Base-by-base conservation (phyloP, 441 rosid species). In the Manihot esculenta region DNA sequence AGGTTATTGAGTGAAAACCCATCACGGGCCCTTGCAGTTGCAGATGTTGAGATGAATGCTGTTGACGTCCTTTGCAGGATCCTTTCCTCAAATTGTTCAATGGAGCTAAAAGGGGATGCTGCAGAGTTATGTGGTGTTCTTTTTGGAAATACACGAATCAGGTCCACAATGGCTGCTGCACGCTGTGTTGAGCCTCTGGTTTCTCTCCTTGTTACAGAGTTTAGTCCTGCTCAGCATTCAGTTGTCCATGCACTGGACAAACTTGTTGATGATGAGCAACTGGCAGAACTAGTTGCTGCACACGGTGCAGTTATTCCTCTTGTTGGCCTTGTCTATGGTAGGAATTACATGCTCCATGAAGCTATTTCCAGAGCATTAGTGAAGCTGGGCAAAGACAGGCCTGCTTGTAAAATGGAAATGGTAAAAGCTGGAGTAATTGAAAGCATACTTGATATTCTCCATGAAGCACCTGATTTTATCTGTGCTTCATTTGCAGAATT, bases 281-380 rank as follows among this genome's bases (percentile, higher is more conserved):
- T 96, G 72, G 99, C 99, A 61, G 99, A 96, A 86, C 86, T 94
- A 67, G 99, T 96, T 74, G 99, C 99, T 49, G 98, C 98, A 38
- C 98, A 94, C 84, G 99, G 99, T 51, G 99, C 99, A 53, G 98
- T 96, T 69, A 82, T 94, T 78, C 99, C 99, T 81, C 97, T 96
- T 80, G 99, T 94, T 74, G 96, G 98, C 74, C 99, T 96, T 85
- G 96, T 96, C 42, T 87, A 85, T 79, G 99, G 99, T 63, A 87
- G 77, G 78, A 94, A 88, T 77, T 94, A 81, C 82, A 82, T 85
- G 85, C 99, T 96, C 79, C 99, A 94, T 75, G 99, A 96, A 82
- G 94, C 98, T 62, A 90, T 92, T 76, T 96, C 99, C 42, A 85
- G 98, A 80, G 96, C 96, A 64, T 88, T 96, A n/a, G 98, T 96